Base-by-base conservation (phyloP, 768 basidiomycete genomes). In the Phanerochaete carnosa region DNA sequence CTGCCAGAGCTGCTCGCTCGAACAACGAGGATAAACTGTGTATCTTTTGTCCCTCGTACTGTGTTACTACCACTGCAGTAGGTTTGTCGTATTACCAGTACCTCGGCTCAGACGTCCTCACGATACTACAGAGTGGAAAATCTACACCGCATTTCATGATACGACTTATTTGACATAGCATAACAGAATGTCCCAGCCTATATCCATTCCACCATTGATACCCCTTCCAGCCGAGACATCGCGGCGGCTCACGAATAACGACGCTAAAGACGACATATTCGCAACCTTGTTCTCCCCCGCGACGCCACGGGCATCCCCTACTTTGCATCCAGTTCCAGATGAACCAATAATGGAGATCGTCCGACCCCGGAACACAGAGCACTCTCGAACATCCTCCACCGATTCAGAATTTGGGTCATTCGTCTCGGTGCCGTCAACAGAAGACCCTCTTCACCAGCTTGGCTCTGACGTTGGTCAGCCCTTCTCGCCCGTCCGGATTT, bases 401-500 rank as follows among this genome's bases (percentile, higher is more conserved):
- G 78, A 79, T 64, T 81, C 80, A 0, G 86, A 88, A 22, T 87
- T 86, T 66, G 85, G 86, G 11, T 74, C 83, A 0, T 87, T 88
- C 55, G 82, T 88, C 1, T 82, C 82, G 3, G 84, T 87, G 0
- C 75, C 82, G 0, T 72, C 80, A 0, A 66, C 75, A 9, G 80
- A 86, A 35, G 84, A 88, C 60, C 84, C 86, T 2, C 72, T 84
- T 26, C 69, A 64, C 1, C 55, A 30, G 30, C 59, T 39, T 12
- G 53, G 52, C 11, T 51, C 65, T 11, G 61, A 54, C 11, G 23
- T 25, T 26, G 25, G 61, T 16, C 29, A 55, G 1, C 47, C 51
- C 15, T 63, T 67, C 39, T 51, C 63, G 16, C 65, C 69, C 7
- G 32, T 66, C 3, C 62, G 68, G 37, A 49, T 70, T 80, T 29